Percentiles rank a stretch among this genome's conserved stretches.
Conservation (phyloP, 208 protist species). For the Trypanosoma conorhini region DNA sequence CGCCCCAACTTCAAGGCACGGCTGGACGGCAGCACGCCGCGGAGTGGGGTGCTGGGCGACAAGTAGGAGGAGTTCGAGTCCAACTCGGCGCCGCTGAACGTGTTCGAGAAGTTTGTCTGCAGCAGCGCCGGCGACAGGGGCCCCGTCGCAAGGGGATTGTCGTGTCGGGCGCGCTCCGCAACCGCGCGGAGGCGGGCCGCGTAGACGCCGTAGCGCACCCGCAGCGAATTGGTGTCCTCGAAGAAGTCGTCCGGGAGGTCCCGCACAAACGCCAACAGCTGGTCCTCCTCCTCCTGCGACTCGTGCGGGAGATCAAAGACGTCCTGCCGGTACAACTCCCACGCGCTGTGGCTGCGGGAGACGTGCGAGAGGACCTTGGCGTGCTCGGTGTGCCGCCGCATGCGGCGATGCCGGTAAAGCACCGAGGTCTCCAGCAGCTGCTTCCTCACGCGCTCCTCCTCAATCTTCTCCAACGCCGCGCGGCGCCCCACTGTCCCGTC, state of each 20-base stretch:
- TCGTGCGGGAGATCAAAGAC: slow-evolving; percentile 32
- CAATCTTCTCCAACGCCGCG: slow-evolving; percentile 14
- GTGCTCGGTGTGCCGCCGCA: slow-evolving; percentile 31
- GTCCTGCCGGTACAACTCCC: slow-evolving; percentile 57
- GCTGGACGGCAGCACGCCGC: not conserved
- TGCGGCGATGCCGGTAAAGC: slow-evolving; percentile 42
- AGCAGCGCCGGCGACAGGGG: not conserved
- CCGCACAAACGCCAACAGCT: slow-evolving; percentile 58
- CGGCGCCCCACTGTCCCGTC: not conserved
- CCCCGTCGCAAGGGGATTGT: not conserved
- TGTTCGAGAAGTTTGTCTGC: not conserved
- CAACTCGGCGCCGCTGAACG: not conserved
- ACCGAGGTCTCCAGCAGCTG: slow-evolving; percentile 44
- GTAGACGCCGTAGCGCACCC: slow-evolving; percentile 61
- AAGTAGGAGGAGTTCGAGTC: not conserved
- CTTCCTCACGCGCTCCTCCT: not conserved
- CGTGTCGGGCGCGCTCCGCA: not conserved
- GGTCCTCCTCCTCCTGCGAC: slow-evolving; percentile 48
- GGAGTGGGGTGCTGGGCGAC: not conserved
- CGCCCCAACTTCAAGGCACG: not conserved
- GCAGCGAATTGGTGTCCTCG: slow-evolving; percentile 47
- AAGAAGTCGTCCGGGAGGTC: slow-evolving; percentile 69
- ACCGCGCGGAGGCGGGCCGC: slow-evolving; percentile 34
- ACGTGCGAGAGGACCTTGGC: slow-evolving; percentile 40
- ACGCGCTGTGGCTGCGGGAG: slow-evolving; percentile 48